phyloP scores from a whole-genome alignment of 805 yeast genomes.

The Debaryomyces tyrocola region DNA sequence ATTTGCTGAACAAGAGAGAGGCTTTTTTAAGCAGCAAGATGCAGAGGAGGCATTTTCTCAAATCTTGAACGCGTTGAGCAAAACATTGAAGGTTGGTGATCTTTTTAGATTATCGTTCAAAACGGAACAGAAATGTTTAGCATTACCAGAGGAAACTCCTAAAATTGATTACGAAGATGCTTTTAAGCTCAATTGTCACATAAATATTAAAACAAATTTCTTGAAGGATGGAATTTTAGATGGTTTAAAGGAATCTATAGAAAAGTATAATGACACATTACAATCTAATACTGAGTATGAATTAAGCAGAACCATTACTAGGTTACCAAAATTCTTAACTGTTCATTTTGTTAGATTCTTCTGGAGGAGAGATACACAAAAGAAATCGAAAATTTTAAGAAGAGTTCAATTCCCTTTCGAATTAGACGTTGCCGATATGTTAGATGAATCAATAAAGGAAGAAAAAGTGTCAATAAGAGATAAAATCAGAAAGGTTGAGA shows the following conservation, averaged over 20 bases:
- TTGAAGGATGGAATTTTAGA: slow-evolving; percentile 79
- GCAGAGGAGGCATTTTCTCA: slow-evolving; percentile 96
- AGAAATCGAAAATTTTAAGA: slow-evolving; percentile 90
- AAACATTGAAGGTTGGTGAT: slow-evolving; percentile 51
- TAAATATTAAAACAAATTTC: slow-evolving; percentile 80
- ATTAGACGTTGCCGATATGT: slow-evolving; percentile 80
- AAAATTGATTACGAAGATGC: slow-evolving; percentile 47
- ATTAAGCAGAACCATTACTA: slow-evolving; percentile 59
- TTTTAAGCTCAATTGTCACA: slow-evolving; percentile 84
- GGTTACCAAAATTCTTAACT: slow-evolving; percentile 83
- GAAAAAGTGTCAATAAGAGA: slow-evolving; percentile 75
- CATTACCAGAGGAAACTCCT: slow-evolving; percentile 31
- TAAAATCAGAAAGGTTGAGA: slow-evolving; percentile 70
- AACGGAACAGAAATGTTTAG: slow-evolving; percentile 62
- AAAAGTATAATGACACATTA: slow-evolving; percentile 71
- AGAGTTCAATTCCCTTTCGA: slow-evolving; percentile 94
- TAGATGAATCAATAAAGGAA: slow-evolving; percentile 72
- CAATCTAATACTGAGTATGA: slow-evolving; percentile 71
- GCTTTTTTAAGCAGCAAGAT: slow-evolving; percentile 90
- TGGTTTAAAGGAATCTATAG: slow-evolving; percentile 73
- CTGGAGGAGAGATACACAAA: slow-evolving; percentile 90
- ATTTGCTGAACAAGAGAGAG: slow-evolving; percentile 74
- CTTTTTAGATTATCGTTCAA: slow-evolving; percentile 67
- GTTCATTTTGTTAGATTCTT: slow-evolving; percentile 93
- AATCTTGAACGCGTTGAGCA: slow-evolving; percentile 54